These are phyloP conservation scores for Nitzschia sp. DNA, from an alignment of 108 stramenopile genomes.

Conservation along the genomic window DNA sequence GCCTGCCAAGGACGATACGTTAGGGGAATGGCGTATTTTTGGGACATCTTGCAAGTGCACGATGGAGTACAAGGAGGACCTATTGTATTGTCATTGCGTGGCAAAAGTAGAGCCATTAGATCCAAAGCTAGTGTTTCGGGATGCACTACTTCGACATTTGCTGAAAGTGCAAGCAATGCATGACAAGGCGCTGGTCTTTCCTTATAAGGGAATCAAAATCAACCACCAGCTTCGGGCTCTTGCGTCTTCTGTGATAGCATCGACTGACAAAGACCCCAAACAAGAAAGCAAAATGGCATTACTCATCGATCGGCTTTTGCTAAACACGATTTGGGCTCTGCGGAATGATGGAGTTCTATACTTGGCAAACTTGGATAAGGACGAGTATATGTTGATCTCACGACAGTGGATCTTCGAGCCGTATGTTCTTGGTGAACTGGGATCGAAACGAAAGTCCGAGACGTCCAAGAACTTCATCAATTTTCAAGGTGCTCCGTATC, in stretches of 20 bases:
- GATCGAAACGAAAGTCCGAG: neutral
- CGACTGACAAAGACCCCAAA: neutral
- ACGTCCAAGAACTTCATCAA: neutral
- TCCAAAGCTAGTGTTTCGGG: conserved; percentile 63
- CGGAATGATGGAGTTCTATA: conserved; percentile 66
- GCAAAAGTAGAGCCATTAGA: conserved; percentile 70
- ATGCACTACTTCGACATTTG: conserved; percentile 60
- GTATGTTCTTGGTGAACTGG: conserved; percentile 30
- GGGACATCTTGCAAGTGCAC: conserved; percentile 47
- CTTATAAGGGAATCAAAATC: conserved; percentile 47
- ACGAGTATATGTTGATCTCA: conserved; percentile 65
- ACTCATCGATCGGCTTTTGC: conserved; percentile 13
- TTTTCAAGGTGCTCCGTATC: neutral
- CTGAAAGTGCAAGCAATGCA: conserved; percentile 47
- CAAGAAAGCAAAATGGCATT: neutral
- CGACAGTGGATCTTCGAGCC: conserved; percentile 59
- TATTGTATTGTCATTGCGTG: conserved; percentile 82
- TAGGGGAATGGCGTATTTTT: conserved; percentile 59
- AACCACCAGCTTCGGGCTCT: conserved; percentile 30
- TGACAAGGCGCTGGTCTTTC: conserved; percentile 50
- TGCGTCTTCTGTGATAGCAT: neutral
- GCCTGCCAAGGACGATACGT: conserved; percentile 44
- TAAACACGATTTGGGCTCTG: conserved; percentile 59
- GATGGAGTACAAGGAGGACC: conserved; percentile 35
- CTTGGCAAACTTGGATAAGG: conserved; percentile 48